A percentile compares a stretch with the other conserved stretches of the same genome.
Conservation (phyloP, 306 rosid genomes). For the Lablab purpureus region DNA sequence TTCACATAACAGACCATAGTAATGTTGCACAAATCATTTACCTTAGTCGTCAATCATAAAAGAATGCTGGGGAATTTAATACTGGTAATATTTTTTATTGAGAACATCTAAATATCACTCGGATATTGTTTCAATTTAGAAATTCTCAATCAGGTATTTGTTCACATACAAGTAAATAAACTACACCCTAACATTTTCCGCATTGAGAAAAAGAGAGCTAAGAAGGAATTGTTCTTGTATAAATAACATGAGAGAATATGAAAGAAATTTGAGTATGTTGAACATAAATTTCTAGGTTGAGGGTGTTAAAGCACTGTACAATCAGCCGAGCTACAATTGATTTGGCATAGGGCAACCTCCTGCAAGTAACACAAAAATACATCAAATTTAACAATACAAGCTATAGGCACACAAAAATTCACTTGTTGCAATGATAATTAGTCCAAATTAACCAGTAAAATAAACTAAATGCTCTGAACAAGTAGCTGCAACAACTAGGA, state of each 20-base stretch:
- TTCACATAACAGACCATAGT: no score
- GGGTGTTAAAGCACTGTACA: slow-evolving; percentile 74
- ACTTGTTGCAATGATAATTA: background rate
- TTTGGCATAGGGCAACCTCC: slow-evolving; percentile 61
- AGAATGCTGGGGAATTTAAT: background rate
- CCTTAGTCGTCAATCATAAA: no score
- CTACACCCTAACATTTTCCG: slow-evolving; percentile 19
- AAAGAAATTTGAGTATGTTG: slow-evolving; percentile 48
- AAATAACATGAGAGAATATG: slow-evolving; percentile 53
- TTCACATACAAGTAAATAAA: slow-evolving; percentile 28
- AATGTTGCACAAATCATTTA: no score
- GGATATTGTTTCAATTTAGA: slow-evolving; percentile 24
- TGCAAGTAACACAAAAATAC: slow-evolving; percentile 66
- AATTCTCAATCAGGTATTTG: slow-evolving; percentile 12
- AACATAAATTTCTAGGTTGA: slow-evolving; percentile 45
- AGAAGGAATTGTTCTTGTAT: slow-evolving; percentile 30
- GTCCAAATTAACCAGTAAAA: slow-evolving; percentile 15
- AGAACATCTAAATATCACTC: slow-evolving; percentile 13
- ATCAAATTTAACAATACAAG: slow-evolving; percentile 14
- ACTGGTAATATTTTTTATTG: slow-evolving; percentile 9
- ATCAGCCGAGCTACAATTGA: slow-evolving; percentile 55
- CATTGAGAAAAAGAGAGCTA: background rate
- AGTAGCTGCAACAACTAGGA: slow-evolving; percentile 25
- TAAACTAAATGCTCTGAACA: slow-evolving; percentile 24
- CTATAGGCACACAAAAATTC: slow-evolving; percentile 4